These are phyloP conservation scores for Leucoagaricus sp. DNA, from an alignment of 1,284 basidiomycete species.

Conservation along the genomic window DNA sequence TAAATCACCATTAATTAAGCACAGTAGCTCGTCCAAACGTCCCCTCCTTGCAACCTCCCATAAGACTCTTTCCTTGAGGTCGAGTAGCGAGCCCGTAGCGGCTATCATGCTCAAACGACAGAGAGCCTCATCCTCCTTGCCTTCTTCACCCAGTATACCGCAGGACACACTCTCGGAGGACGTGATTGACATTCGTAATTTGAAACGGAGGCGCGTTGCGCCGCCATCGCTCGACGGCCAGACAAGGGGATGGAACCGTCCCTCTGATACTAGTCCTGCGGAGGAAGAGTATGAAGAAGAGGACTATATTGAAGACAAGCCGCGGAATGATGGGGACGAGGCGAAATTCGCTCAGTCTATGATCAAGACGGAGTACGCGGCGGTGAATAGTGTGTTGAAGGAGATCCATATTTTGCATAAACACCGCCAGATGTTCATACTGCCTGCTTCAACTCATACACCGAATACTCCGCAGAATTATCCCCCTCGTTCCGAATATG, in stretches of 20 bases:
- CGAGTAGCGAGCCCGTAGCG: background rate
- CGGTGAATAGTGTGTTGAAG: conserved; percentile 61
- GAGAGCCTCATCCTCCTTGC: conserved; percentile 49
- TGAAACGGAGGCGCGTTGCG: conserved; percentile 50
- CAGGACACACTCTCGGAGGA: conserved; percentile 29
- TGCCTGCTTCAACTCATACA: conserved; percentile 16
- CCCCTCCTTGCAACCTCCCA: background rate
- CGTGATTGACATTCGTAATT: conserved; percentile 26
- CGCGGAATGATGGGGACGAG: conserved; percentile 35
- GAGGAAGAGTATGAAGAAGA: conserved; percentile 34
- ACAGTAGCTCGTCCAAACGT: background rate
- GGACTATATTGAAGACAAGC: conserved; percentile 34
- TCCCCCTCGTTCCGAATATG: conserved; percentile 10
- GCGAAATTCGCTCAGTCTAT: conserved; percentile 10
- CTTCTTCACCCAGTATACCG: conserved; percentile 38
- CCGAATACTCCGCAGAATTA: conserved; percentile 7
- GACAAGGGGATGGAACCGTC: conserved; percentile 39
- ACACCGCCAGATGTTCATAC: conserved; percentile 53
- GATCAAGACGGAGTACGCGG: conserved; percentile 46
- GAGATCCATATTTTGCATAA: conserved; percentile 68
- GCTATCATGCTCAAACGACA: conserved; percentile 68
- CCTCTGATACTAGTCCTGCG: conserved; percentile 12
- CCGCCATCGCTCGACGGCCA: conserved; percentile 49
- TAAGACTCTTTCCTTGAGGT: background rate
- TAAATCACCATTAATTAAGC: conserved; percentile 14